Evolutionary conservation across 352 stramenopile species (phyloP).

Genomic region (Chrysophaeum taylorii): DNA sequence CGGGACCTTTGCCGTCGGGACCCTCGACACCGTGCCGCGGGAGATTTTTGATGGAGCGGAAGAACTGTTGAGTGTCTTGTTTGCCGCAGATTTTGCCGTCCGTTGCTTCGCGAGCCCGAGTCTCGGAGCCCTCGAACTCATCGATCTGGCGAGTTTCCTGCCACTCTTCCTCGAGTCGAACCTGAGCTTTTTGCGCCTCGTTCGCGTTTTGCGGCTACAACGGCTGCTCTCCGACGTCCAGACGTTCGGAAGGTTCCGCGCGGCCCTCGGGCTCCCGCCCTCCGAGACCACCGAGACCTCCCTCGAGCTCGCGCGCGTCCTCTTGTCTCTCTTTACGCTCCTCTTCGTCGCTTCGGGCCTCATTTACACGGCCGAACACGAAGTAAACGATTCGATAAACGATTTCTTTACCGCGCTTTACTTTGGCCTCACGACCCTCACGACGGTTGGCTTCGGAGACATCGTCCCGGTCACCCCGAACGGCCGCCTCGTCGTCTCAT

Average conservation of each 20-base stretch:
- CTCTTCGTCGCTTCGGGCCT: constrained; percentile 47
- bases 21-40: too few relatives aligned
- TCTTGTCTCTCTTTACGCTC: constrained; percentile 49
- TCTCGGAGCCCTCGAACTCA: not conserved
- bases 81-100: constrained; percentile 13
- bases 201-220: constrained; percentile 46
- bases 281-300: constrained; percentile 30
- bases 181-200: constrained; percentile 30
- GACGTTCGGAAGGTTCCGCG: constrained; percentile 42
- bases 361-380: constrained; percentile 51
- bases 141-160: constrained; percentile 14
- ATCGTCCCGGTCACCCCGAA: constrained; percentile 45
- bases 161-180: constrained; percentile 23
- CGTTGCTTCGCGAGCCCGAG: not conserved
- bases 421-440: constrained; percentile 51
- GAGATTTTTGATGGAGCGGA: too few relatives aligned
- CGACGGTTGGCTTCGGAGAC: constrained; percentile 42
- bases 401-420: constrained; percentile 55
- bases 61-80: too few relatives aligned
- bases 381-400: constrained; percentile 42
- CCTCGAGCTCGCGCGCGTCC: constrained; percentile 46
- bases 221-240: constrained; percentile 40
- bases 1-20: too few relatives aligned
- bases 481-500: constrained; percentile 42
- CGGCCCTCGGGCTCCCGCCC: constrained; percentile 34